A percentile compares a stretch with the other conserved stretches of the same genome.
Evolutionary conservation across 164 flowering plant species (phyloP).

Genomic region (Warburgia ugandensis): DNA sequence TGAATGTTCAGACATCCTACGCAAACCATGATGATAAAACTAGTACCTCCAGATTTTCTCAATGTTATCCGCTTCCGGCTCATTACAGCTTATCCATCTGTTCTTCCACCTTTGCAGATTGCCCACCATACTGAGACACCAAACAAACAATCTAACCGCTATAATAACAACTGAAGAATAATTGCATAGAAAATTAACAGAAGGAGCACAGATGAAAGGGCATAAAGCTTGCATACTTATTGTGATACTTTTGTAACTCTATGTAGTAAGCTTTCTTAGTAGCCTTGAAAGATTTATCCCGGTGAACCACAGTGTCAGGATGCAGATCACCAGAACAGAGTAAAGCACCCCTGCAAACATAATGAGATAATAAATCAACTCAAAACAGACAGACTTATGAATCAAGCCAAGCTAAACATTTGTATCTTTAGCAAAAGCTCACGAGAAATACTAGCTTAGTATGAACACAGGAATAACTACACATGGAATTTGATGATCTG

Average conservation of each 20-base stretch:
- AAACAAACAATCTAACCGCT: constrained; percentile 3
- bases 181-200: not conserved
- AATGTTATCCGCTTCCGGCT: constrained; percentile 49
- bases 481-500: too few species aligned
- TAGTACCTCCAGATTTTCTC: constrained; percentile 46
- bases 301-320: constrained; percentile 56
- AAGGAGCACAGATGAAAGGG: not conserved
- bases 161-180: not conserved
- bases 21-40: not conserved
- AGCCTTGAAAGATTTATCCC: constrained; percentile 36
- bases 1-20: too few species aligned
- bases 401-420: too few species aligned
- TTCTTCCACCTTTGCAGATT: constrained; percentile 57
- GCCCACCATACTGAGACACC: constrained; percentile 54
- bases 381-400: too few species aligned
- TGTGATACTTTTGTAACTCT: constrained; percentile 62
- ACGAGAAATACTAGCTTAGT: too few species aligned
- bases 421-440: too few species aligned
- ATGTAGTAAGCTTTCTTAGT: constrained; percentile 49
- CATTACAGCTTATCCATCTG: constrained; percentile 46
- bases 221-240: constrained; percentile 39
- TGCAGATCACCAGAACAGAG: constrained; percentile 74
- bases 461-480: too few species aligned
- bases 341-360: constrained; percentile 63
- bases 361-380: too few species aligned